phyloP scores from a whole-genome alignment of 108 stramenopile genomes.

The Cyclotella atomus region DNA sequence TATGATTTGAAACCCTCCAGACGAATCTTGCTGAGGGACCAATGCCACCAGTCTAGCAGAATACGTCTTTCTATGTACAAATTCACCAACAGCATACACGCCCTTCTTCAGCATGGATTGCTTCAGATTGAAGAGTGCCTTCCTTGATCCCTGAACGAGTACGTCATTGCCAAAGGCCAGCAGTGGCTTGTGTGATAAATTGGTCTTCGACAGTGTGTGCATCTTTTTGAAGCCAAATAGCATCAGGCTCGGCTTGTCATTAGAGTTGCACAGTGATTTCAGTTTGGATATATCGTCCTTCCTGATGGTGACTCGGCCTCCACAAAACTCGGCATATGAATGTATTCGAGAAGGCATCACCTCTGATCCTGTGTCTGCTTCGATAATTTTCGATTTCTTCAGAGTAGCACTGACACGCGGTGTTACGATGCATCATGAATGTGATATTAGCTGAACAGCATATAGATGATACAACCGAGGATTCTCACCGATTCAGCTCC shows the following conservation, averaged over 20 bases:
- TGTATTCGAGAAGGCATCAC: constrained; percentile 32
- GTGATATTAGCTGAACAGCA: not conserved
- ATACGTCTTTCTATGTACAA: constrained; percentile 48
- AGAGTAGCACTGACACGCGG: constrained; percentile 14
- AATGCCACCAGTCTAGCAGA: constrained; percentile 68
- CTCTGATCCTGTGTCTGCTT: constrained; percentile 18
- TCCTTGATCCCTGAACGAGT: constrained; percentile 49
- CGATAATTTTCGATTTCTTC: constrained; percentile 19
- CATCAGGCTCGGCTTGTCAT: constrained; percentile 42
- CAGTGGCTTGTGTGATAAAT: constrained; percentile 40
- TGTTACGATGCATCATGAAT: not conserved
- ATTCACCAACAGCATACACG: constrained; percentile 77
- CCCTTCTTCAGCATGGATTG: constrained; percentile 71
- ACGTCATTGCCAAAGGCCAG: constrained; percentile 66
- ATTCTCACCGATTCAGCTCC: constrained; percentile 60
- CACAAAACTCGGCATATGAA: constrained; percentile 41
- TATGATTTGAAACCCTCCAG: constrained; percentile 54
- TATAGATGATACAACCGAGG: not conserved
- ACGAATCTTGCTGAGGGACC: constrained; percentile 56
- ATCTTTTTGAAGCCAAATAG: constrained; percentile 68
- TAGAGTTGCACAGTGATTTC: constrained; percentile 35
- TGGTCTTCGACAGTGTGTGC: constrained; percentile 42
- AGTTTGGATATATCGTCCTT: constrained; percentile 25
- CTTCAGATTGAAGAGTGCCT: constrained; percentile 66
- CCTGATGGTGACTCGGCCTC: constrained; percentile 33